A percentile compares a stretch with the other conserved stretches of the same genome.
phyloP scores from a whole-genome alignment of 2,329 filamentous ascomycete genomes.

The Fusarium lateritium region DNA sequence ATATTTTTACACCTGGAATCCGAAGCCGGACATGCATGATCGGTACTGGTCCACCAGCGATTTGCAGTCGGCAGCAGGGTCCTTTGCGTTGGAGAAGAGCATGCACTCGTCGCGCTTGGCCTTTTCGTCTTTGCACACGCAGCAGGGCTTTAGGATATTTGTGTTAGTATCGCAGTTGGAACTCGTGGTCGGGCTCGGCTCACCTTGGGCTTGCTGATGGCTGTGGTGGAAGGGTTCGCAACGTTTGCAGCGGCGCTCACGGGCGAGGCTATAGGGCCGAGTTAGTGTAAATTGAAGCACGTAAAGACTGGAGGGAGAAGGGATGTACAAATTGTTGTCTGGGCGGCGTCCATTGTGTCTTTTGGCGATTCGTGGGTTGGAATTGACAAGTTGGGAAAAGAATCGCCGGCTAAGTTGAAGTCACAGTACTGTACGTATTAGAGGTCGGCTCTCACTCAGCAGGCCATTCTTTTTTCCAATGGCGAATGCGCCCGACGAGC shows the following conservation, averaged over 20 bases:
- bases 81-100: slow-evolving; percentile 90
- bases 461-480: slow-evolving; percentile 43
- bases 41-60: slow-evolving; percentile 88
- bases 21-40: slow-evolving; percentile 92
- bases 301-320: neutral
- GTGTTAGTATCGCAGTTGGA: slow-evolving; percentile 32
- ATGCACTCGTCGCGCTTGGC: slow-evolving; percentile 95
- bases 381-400: slow-evolving; percentile 37
- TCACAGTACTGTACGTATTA: neutral
- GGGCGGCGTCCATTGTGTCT: slow-evolving; percentile 53
- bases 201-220: slow-evolving; percentile 62
- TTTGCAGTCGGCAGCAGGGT: slow-evolving; percentile 88
- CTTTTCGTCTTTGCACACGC: slow-evolving; percentile 97
- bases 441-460: slow-evolving; percentile 14
- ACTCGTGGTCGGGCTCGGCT: slow-evolving; percentile 29
- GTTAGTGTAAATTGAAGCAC: slow-evolving; percentile 14
- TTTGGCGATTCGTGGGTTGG: slow-evolving; percentile 27
- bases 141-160: slow-evolving; percentile 81
- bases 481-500: slow-evolving; percentile 41
- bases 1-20: slow-evolving; percentile 77
- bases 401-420: slow-evolving; percentile 28
- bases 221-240: slow-evolving; percentile 47
- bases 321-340: slow-evolving; percentile 48
- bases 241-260: slow-evolving; percentile 48
- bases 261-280: slow-evolving; percentile 35